Base-by-base conservation (phyloP, 768 basidiomycete genomes). In the Russula dissimulans region DNA sequence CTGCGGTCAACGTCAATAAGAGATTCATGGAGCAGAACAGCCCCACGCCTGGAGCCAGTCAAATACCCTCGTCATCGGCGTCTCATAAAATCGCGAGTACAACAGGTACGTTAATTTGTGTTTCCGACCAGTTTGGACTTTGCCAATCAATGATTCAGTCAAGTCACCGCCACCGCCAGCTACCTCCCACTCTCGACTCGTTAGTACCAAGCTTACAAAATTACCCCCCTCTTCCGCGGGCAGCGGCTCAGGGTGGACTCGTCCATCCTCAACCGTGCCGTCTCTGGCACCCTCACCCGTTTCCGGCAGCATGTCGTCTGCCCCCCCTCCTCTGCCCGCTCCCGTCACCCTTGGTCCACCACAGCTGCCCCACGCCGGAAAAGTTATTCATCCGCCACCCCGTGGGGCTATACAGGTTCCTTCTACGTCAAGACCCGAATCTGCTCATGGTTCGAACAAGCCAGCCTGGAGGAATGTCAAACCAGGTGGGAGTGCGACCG, bases 21-120 rank as follows among this genome's bases (percentile, higher is more conserved):
- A 92, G 91, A 73, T 98, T 97, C 73, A 77, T 97, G 45, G 89
- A 93, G 77, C 95, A 95, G 80, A 88, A 87, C 57, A 84, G 84
- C 6, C 72, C 85, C 45, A 76, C 83, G 44, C 77, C 84, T 29
- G 73, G 76, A 49, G 70, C 82, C 29, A 68, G 76, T 39, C 74
- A 81, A 18, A 67, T 76, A 51, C 73, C 78, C 31, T 72, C 80
- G 22, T 70, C 71, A 52, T 76, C 78, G 36, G 69, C 75, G 49
- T 67, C 77, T 44, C 65, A 73, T 59, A 89, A 84, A 73, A 63
- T 79, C 10, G 81, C 79, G 36, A 78, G 76, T 49, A 70, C 81
- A 45, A 73, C 75, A 63, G 76, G 86, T 87, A 70, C 69, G 83
- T 60, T 15, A 15, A 5, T 43, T 41, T 9, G 31, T 53, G n/a